Conservation (phyloP, 768 basidiomycete genomes). For the Tephrocybe rancida region DNA sequence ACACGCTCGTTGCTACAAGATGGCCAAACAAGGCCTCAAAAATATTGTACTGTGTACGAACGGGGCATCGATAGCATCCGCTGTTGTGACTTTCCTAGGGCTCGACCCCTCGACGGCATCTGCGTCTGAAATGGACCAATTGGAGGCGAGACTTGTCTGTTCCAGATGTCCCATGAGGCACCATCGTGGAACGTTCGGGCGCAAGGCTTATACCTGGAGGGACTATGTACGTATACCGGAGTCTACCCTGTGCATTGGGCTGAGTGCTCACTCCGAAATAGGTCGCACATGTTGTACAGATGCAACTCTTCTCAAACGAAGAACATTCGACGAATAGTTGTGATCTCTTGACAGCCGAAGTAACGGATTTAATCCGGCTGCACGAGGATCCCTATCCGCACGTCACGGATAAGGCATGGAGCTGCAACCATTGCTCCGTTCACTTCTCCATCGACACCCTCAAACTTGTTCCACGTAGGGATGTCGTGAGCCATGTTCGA, state of each 20-base stretch:
- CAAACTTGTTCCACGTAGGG: no score
- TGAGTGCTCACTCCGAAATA: neutral
- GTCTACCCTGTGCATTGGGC: neutral
- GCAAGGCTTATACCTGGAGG: neutral
- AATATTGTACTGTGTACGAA: neutral
- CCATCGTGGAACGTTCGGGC: neutral
- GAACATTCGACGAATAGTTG: constrained; percentile 11
- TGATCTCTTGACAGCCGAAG: constrained; percentile 21
- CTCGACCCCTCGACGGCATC: neutral
- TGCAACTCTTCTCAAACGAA: neutral
- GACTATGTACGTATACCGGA: neutral
- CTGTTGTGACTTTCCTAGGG: neutral
- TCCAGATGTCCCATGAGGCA: neutral
- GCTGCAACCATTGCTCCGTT: constrained; percentile 23
- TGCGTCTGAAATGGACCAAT: neutral
- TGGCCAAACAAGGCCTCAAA: neutral
- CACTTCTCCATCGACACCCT: constrained; percentile 7
- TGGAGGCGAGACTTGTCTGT: neutral
- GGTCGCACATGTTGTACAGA: neutral
- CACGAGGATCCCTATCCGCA: constrained; percentile 21
- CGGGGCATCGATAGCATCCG: neutral
- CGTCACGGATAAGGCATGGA: constrained; percentile 16
- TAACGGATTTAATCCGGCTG: constrained; percentile 20
- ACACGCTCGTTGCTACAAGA: neutral
- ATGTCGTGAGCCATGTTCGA: no score